phyloP scores from a whole-genome alignment of 306 rosid species.

The Fagus sylvatica region DNA sequence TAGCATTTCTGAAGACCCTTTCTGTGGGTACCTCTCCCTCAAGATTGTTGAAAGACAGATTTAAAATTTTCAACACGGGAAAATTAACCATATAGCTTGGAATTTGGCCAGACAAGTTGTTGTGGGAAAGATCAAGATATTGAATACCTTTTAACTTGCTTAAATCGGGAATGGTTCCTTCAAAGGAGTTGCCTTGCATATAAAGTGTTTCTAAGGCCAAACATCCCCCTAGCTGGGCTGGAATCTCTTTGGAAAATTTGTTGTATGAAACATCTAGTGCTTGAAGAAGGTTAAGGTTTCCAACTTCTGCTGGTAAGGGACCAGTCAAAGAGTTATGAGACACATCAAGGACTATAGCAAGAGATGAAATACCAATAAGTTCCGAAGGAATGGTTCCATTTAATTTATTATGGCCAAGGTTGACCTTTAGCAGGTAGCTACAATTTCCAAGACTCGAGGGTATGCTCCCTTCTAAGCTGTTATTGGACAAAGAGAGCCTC shows the following conservation, averaged over 20 bases:
- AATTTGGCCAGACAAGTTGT: not conserved
- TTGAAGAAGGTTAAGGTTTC: not conserved
- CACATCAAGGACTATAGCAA: not conserved
- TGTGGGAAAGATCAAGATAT: constrained; percentile 1
- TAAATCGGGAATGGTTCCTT: not conserved
- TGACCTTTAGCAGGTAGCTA: not conserved
- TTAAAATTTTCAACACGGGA: not conserved
- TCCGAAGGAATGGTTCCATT: not conserved
- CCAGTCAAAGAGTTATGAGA: not conserved
- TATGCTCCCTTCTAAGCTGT: not conserved
- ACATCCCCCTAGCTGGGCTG: not conserved
- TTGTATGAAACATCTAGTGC: not conserved
- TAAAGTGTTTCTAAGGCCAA: not conserved
- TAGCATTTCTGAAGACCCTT: not conserved
- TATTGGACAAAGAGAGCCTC: not conserved
- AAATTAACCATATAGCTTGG: not conserved
- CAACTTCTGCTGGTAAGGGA: not conserved
- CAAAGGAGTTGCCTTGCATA: not conserved
- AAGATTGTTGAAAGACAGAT: not conserved
- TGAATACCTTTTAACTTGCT: not conserved
- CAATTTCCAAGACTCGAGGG: not conserved
- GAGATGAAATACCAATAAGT: not conserved
- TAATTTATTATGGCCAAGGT: not conserved
- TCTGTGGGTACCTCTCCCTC: not conserved
- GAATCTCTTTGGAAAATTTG: not conserved